phyloP scores from a whole-genome alignment of 2,329 filamentous ascomycete genomes.

The Knoxdaviesia proteae region DNA sequence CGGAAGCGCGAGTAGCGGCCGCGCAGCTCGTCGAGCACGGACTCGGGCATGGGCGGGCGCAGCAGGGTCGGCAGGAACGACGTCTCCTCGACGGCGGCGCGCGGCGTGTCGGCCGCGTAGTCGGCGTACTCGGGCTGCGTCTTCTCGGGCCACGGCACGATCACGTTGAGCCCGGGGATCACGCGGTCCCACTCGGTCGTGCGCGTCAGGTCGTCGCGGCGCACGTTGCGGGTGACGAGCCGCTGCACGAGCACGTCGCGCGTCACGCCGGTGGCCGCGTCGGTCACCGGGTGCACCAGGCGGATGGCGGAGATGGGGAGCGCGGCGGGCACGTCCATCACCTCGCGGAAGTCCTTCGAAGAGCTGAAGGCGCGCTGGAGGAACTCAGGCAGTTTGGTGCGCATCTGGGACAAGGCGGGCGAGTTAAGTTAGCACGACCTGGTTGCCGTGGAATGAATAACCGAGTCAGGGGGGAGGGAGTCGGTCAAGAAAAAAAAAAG shows the following conservation, averaged over 20 bases:
- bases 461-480: constrained; percentile 10
- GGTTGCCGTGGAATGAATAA: background rate
- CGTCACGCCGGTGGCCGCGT: constrained; percentile 40
- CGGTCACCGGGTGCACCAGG: constrained; percentile 56
- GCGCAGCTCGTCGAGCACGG: constrained; percentile 69
- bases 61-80: constrained; percentile 66
- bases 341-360: constrained; percentile 16
- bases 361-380: constrained; percentile 9
- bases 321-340: constrained; percentile 25
- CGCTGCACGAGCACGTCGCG: constrained; percentile 63
- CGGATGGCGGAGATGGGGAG: constrained; percentile 54
- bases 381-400: constrained; percentile 4
- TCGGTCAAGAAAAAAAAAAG: constrained; percentile 11
- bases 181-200: constrained; percentile 29
- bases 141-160: constrained; percentile 62
- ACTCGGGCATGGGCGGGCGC: constrained; percentile 53
- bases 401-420: constrained; percentile 9
- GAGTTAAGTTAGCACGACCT: background rate
- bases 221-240: constrained; percentile 30
- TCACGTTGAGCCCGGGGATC: constrained; percentile 49
- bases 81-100: constrained; percentile 51
- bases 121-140: constrained; percentile 29
- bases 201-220: constrained; percentile 17
- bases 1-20: constrained; percentile 68
- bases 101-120: constrained; percentile 47